Evolutionary conservation across 2,329 filamentous ascomycete genomes (phyloP).

Genomic region (Pseudogymnoascus sp.): DNA sequence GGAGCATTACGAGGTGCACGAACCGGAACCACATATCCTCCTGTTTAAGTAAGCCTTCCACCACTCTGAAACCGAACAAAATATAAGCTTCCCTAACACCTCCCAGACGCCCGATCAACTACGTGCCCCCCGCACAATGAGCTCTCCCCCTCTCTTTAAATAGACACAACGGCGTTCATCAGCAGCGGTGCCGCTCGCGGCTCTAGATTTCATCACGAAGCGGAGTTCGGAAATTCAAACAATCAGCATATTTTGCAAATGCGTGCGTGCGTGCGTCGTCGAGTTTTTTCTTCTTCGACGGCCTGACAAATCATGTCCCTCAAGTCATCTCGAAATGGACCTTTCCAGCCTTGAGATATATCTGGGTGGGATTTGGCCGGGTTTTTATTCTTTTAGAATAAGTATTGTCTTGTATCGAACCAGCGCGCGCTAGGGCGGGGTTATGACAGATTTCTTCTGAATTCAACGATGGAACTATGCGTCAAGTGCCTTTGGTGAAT

Average conservation of each 20-base stretch:
- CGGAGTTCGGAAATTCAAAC: conserved; percentile 4
- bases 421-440: background rate
- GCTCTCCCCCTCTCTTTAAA: background rate
- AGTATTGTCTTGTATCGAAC: conserved; percentile 7
- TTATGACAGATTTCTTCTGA: conserved; percentile 3
- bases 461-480: conserved; percentile 6
- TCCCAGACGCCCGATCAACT: background rate
- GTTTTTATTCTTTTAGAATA: background rate
- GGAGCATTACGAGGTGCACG: conserved; percentile 99
- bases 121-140: conserved; percentile 1
- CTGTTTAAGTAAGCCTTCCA: conserved; percentile 73
- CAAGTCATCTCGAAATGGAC: background rate
- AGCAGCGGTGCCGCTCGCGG: conserved; percentile 1
- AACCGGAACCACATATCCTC: conserved; percentile 95
- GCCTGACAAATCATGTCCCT: background rate
- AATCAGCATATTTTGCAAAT: conserved; percentile 6
- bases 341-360: background rate
- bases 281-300: background rate
- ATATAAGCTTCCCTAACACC: background rate
- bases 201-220: conserved; percentile 8
- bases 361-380: background rate
- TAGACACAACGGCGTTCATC: conserved; percentile 3
- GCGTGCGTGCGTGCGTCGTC: background rate
- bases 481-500: background rate
- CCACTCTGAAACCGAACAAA: background rate